Conservation (phyloP, 257 asterid species). For the Solanum piurae region DNA sequence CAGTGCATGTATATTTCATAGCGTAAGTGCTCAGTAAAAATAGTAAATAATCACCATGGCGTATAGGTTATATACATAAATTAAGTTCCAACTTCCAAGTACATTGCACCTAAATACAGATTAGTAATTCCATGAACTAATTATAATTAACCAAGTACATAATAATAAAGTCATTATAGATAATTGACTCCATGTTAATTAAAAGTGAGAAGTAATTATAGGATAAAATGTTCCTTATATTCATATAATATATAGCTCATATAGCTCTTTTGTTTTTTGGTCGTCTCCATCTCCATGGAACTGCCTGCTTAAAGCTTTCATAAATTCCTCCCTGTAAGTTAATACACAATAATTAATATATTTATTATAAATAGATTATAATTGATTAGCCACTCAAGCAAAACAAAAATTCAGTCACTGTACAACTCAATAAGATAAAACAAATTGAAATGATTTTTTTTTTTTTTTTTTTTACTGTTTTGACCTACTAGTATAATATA, state of each 20-base stretch:
- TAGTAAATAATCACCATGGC: neutral
- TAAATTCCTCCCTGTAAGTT: conserved; percentile 37
- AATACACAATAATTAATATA: neutral
- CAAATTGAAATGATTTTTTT: neutral
- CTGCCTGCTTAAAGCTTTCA: conserved; percentile 44
- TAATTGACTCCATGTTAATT: neutral
- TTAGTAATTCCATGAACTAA: neutral
- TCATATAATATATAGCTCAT: neutral
- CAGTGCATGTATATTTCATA: neutral
- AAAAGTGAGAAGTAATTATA: neutral
- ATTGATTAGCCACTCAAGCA: neutral
- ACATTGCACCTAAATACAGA: neutral
- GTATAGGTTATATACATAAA: neutral
- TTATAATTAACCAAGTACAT: neutral
- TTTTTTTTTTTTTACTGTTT: neutral
- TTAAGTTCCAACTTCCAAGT: neutral
- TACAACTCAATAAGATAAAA: neutral
- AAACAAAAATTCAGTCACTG: neutral
- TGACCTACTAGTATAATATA: neutral
- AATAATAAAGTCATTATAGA: neutral
- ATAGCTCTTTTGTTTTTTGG: neutral
- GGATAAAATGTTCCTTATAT: neutral
- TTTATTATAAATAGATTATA: neutral
- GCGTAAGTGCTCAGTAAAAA: neutral
- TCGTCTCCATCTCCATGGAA: conserved; percentile 45